These are phyloP conservation scores for Trichoderma sp. DNA, from an alignment of 2,329 filamentous ascomycete genomes.

Conservation along the genomic window DNA sequence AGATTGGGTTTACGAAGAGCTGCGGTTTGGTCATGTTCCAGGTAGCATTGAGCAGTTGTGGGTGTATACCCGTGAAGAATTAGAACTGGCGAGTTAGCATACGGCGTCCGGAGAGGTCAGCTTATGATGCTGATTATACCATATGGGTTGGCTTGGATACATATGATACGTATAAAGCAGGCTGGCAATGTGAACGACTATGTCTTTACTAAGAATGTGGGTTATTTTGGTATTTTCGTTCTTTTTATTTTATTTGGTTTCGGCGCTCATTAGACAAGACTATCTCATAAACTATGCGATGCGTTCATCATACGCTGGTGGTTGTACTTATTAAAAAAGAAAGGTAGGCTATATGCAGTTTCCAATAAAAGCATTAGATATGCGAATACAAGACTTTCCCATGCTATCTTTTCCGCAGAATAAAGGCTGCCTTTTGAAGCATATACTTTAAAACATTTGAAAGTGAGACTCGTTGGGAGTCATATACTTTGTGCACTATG, in stretches of 20 bases:
- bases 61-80: background rate
- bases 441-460: background rate
- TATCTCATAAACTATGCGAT: background rate
- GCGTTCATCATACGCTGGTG: background rate
- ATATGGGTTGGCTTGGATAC: background rate
- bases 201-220: background rate
- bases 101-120: background rate
- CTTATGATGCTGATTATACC: background rate
- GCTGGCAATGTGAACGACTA: background rate
- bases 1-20: background rate
- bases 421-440: too few relatives aligned
- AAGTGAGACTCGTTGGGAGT: accelerated
- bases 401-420: too few relatives aligned
- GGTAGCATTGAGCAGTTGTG: background rate
- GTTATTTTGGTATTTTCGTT: background rate
- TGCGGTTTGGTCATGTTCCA: background rate
- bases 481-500: too few relatives aligned
- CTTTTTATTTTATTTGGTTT: background rate
- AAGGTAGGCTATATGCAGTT: too few relatives aligned
- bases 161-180: background rate
- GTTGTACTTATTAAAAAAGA: background rate
- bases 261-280: background rate
- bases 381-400: too few relatives aligned
- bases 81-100: background rate
- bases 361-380: too few relatives aligned